Base-by-base conservation (phyloP, 2,329 filamentous ascomycete species). In the Orbilia javanica region DNA sequence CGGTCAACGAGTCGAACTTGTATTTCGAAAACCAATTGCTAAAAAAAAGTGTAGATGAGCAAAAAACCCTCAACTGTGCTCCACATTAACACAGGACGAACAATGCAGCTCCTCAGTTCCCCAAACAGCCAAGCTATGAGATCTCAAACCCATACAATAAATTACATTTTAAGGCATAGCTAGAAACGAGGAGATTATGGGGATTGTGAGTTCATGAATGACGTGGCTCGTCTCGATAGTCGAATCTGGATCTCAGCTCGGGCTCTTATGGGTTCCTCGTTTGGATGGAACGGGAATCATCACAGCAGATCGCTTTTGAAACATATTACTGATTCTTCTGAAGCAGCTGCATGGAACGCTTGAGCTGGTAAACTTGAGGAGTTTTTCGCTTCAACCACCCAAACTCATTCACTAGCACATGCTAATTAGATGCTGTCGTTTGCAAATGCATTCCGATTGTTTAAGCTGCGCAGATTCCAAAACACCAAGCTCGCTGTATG, bases 11-110 rank as follows among this genome's bases (percentile, higher is more conserved):
- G n/a, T n/a, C n/a, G n/a, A 53, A 60, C 55, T 36, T 75, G 64
- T 55, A 75, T 75, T 44, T 66, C 52, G 34, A 60, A 60, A 27
- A 44, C 29, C 29, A 60, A 39, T 39, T 39, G 36, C 3, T 18
- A 44, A 20, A 44, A 44, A 44, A 44, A 68, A 68, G 44, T 52
- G 27, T 29, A 42, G 50, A 57, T 44, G 42, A 50, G 50, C 36
- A 48, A 69, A 77, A 77, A 77, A 66, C 57, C 72, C 72, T 77
- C 72, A 75, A 69, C 65, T 52, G 52, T 75, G 48, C 71, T 75
- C 71, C 71, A 75, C 71, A 64, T 60, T 62, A 67, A 60, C 50
- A 25, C 18, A 48, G 46, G 48, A 55, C 71, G 64, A 75, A 75
- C 71, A 75, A 22, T 75, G 71, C 71, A 75, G 71, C 71, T 48